These are phyloP conservation scores for Erodium chrysanthum DNA, from an alignment of 441 rosid species.

Conservation along the genomic window DNA sequence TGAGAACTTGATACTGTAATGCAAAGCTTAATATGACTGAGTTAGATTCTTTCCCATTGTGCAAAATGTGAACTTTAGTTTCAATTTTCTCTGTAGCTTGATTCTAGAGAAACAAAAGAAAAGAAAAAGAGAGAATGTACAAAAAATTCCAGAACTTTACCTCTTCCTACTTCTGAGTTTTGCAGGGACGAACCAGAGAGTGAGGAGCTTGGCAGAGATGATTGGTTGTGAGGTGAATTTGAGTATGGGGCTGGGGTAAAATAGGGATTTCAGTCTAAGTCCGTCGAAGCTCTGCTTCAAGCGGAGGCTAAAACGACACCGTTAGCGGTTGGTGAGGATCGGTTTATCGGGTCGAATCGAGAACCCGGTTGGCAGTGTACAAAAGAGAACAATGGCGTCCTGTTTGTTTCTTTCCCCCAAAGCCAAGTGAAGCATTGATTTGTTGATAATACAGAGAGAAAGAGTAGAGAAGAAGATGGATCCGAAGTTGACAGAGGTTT, in stretches of 20 bases:
- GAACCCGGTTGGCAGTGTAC: too few relatives aligned
- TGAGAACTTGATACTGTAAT: too few relatives aligned
- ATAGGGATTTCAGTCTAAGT: too few relatives aligned
- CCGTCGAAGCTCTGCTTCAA: too few relatives aligned
- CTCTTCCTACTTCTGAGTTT: constrained; percentile 75
- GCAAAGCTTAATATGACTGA: too few relatives aligned
- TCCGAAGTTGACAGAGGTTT: constrained; percentile 66
- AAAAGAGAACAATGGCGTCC: background rate
- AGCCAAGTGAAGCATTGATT: constrained; percentile 14
- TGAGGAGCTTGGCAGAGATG: too few relatives aligned
- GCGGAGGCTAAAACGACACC: too few relatives aligned
- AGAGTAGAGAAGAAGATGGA: constrained; percentile 38
- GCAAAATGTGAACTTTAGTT: background rate
- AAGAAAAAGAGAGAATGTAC: constrained; percentile 1
- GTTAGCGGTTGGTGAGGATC: too few relatives aligned
- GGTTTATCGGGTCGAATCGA: too few relatives aligned
- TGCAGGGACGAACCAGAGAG: too few relatives aligned
- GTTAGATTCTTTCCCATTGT: background rate
- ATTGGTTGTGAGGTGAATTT: too few relatives aligned
- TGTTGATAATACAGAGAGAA: background rate
- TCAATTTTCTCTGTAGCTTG: background rate
- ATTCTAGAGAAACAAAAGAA: background rate
- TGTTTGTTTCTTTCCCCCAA: constrained; percentile 1
- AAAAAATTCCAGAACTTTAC: constrained; percentile 24
- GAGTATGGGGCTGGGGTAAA: too few relatives aligned